These are phyloP conservation scores for Daldinia sp. DNA, from an alignment of 2,329 filamentous ascomycete species.

Conservation along the genomic window DNA sequence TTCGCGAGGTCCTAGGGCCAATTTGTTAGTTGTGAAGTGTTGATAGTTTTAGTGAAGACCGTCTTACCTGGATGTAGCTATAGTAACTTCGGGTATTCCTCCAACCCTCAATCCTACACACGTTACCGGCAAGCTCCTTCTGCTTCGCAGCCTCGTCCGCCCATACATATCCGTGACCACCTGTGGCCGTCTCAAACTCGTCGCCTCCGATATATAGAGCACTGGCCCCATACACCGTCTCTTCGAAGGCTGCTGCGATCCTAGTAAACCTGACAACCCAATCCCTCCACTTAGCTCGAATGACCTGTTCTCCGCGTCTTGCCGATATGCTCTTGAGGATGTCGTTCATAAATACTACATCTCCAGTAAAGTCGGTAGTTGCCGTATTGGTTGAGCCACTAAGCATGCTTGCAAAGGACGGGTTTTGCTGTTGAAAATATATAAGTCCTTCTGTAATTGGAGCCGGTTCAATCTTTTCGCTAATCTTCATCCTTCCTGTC, in stretches of 20 bases:
- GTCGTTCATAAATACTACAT: slow-evolving; percentile 88
- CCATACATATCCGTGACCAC: slow-evolving; percentile 97
- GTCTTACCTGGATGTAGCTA: slow-evolving; percentile 84
- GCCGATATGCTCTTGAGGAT: slow-evolving; percentile 86
- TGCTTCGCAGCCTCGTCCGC: slow-evolving; percentile 82
- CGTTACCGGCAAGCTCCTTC: slow-evolving; percentile 90
- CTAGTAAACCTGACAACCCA: slow-evolving; percentile 96
- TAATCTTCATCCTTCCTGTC: slow-evolving; percentile 94
- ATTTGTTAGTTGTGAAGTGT: slow-evolving; percentile 54
- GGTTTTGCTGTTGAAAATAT: slow-evolving; percentile 88
- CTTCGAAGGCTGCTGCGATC: slow-evolving; percentile 93
- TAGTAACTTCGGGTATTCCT: slow-evolving; percentile 95
- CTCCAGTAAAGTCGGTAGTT: slow-evolving; percentile 79
- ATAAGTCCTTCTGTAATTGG: slow-evolving; percentile 84
- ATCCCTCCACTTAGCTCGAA: slow-evolving; percentile 91
- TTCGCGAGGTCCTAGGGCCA: slow-evolving; percentile 70
- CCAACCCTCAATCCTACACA: slow-evolving; percentile 96
- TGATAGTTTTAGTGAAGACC: slow-evolving; percentile 26
- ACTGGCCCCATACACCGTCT: slow-evolving; percentile 92
- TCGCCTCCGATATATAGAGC: slow-evolving; percentile 87
- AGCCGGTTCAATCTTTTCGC: slow-evolving; percentile 84
- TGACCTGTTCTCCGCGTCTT: slow-evolving; percentile 88
- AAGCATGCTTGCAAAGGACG: slow-evolving; percentile 64
- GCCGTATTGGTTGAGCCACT: slow-evolving; percentile 51
- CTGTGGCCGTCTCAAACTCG: slow-evolving; percentile 70